Evolutionary conservation across 1,284 basidiomycete species (phyloP), one percentile per base, ranked within the genome.

Genomic region (Apiotrichum domesticum): DNA sequence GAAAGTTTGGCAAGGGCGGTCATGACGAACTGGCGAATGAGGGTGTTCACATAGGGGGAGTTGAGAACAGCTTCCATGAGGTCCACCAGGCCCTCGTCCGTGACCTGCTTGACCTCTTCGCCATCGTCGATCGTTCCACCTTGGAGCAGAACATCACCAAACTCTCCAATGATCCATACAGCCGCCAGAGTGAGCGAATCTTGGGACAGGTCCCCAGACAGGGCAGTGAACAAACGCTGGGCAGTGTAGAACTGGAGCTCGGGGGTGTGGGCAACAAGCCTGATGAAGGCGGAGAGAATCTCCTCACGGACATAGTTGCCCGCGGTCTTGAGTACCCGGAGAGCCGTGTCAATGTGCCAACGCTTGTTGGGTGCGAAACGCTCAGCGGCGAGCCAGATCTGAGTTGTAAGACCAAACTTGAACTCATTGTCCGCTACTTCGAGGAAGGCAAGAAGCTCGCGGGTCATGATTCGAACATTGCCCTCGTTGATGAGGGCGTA

Each of bases 361-460:
- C 96, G 82, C 78, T 93, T 94, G 77, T 97, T 98, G 0, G 96
- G 96, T 2, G 96, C 95, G 71, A 90, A 98, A 49, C 92, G 83
- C 76, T 98, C 96, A 0, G 96, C 96, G 2, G 94, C 95, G 29
- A 98, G 80, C 64, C 88, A 92, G 60, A 99, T 95, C 75, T 98
- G 95, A 0, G 95, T 97, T 0, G 96, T 99, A 85, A 98, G 88
- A 1, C 90, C 88, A 4, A 92, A 83, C 79, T 99, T 99, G 82
- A 98, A 99, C 76, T 99, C 96, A 67, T 96, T 95, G 73, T 99
- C 96, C 21, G 96, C 93, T 15, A 98, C 91, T 70, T 98, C 95
- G 15, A 99, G 82, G 83, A 98, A 98, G 0, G 92, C 89, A 41
- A 98, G 81, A 29, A 98, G 81, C 71, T 98, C 96, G 55, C 94